phyloP scores from a whole-genome alignment of 2,329 filamentous ascomycete genomes.

The Hypoxylon sp. region DNA sequence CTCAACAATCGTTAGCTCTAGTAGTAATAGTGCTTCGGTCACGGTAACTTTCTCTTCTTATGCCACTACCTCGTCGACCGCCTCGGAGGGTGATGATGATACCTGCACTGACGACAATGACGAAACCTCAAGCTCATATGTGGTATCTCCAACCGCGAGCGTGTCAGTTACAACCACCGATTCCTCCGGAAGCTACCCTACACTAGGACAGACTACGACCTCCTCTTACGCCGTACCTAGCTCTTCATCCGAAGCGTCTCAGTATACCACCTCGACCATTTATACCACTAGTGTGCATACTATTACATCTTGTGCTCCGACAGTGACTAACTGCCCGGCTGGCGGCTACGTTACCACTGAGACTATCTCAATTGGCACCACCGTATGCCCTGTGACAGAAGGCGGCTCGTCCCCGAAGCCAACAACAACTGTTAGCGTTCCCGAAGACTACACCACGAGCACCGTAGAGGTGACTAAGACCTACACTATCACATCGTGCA shows the following conservation, averaged over 20 bases:
- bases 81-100: conserved; percentile 37
- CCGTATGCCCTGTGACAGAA: conserved; percentile 43
- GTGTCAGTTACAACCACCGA: conserved; percentile 32
- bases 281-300: conserved; percentile 51
- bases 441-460: conserved; percentile 47
- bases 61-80: conserved; percentile 22
- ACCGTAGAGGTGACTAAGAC: conserved; percentile 50
- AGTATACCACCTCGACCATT: conserved; percentile 54
- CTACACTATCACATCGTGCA: conserved; percentile 56
- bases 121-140: conserved; percentile 24
- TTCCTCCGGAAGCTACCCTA: conserved; percentile 11
- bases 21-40: conserved; percentile 14
- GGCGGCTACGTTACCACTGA: conserved; percentile 47
- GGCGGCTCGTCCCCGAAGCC: conserved; percentile 21
- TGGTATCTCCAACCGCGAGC: conserved; percentile 19
- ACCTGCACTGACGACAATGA: conserved; percentile 30
- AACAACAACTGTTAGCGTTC: conserved; percentile 26
- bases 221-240: conserved; percentile 12
- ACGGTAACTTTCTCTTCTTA: conserved; percentile 26
- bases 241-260: conserved; percentile 10
- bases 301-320: conserved; percentile 43
- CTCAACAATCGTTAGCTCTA: background rate
- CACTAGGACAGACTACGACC: conserved; percentile 11
- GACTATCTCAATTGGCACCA: conserved; percentile 48
- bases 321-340: conserved; percentile 44